A percentile compares a stretch with the other conserved stretches of the same genome.
phyloP scores from a whole-genome alignment of 2,329 filamentous ascomycete species.

The Stylonectria norvegica region DNA sequence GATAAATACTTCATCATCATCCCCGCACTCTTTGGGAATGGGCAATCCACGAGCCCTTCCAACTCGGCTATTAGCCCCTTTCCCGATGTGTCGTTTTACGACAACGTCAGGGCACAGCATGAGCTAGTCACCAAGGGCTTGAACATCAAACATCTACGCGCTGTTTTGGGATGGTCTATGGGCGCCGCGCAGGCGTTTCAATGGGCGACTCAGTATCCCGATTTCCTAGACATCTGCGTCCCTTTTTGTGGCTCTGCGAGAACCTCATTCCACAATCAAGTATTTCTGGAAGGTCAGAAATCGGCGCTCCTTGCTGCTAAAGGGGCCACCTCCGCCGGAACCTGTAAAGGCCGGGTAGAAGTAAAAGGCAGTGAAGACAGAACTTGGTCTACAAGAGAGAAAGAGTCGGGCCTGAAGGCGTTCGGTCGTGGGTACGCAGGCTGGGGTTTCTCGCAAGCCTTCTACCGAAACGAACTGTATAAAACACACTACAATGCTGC shows the following conservation, averaged over 20 bases:
- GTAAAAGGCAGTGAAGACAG: constrained; percentile 15
- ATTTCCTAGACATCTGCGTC: constrained; percentile 44
- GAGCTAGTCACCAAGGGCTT: constrained; percentile 40
- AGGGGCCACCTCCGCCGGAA: constrained; percentile 49
- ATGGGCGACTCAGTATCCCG: constrained; percentile 47
- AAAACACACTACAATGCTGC: constrained; percentile 62
- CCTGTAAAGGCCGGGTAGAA: constrained; percentile 26
- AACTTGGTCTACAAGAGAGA: constrained; percentile 41
- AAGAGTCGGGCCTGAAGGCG: constrained; percentile 55
- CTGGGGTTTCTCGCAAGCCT: constrained; percentile 77
- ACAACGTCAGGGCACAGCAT: constrained; percentile 51
- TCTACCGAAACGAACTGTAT: constrained; percentile 70
- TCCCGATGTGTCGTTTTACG: constrained; percentile 44
- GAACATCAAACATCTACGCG: constrained; percentile 40
- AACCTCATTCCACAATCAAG: constrained; percentile 51
- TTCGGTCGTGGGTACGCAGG: constrained; percentile 74
- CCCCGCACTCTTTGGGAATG: constrained; percentile 50
- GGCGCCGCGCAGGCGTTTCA: constrained; percentile 53
- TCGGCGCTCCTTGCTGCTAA: constrained; percentile 42
- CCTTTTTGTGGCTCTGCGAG: constrained; percentile 49
- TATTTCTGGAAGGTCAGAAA: constrained; percentile 53
- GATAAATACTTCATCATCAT: constrained; percentile 48
- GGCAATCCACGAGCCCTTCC: constrained; percentile 52
- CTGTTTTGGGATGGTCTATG: constrained; percentile 56
- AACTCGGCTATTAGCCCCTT: constrained; percentile 42